Conservation (phyloP, 805 yeast genomes). For the Saccharomycopsis capsularis region DNA sequence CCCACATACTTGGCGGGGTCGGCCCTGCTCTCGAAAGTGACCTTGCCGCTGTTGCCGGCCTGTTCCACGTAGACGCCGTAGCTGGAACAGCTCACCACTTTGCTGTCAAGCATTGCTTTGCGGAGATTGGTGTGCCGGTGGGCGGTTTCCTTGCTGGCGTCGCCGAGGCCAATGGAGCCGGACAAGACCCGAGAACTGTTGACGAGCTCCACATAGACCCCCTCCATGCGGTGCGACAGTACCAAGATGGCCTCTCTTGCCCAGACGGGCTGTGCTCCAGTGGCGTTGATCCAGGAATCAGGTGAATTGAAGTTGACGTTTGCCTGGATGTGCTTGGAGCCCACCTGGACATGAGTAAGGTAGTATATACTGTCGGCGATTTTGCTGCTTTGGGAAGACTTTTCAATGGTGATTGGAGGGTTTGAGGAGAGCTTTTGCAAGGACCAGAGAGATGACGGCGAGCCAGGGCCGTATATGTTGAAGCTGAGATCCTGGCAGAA, state of each 20-base stretch:
- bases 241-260: not conserved
- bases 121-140: not conserved
- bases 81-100: not conserved
- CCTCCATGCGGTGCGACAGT: not conserved
- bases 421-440: not conserved
- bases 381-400: not conserved
- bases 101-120: not conserved
- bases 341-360: not conserved
- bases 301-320: not conserved
- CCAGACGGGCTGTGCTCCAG: not conserved
- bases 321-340: not conserved
- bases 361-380: not conserved
- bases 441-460: not conserved
- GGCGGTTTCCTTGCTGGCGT: not conserved
- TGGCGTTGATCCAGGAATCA: conserved; percentile 6
- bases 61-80: not conserved
- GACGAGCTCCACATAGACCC: not conserved
- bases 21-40: not conserved
- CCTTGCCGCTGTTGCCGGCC: not conserved
- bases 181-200: not conserved
- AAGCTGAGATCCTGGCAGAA: not conserved
- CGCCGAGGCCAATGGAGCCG: not conserved
- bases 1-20: not conserved
- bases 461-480: not conserved
- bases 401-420: not conserved